Conservation (phyloP, 768 basidiomycete species). For the Floccularia luteovirens region DNA sequence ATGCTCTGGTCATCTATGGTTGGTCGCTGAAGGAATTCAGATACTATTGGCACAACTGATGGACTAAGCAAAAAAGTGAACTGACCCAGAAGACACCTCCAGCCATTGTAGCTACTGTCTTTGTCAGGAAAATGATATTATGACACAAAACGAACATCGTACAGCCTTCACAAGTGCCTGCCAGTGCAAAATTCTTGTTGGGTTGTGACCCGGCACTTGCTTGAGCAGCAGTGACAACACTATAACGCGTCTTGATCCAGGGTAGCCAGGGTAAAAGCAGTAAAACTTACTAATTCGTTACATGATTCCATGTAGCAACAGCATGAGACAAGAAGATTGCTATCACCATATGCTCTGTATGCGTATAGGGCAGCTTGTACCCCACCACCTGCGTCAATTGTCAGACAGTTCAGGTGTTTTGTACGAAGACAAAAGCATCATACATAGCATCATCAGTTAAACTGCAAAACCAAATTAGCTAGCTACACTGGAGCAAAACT, state of each 20-base stretch:
- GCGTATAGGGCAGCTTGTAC: constrained; percentile 43
- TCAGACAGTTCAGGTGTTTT: background rate
- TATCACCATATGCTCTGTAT: constrained; percentile 38
- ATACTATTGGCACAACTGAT: background rate
- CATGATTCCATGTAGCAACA: constrained; percentile 38
- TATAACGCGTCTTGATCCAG: constrained; percentile 8
- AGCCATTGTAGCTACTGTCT: constrained; percentile 33
- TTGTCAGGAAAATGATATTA: background rate
- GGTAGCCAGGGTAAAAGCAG: background rate
- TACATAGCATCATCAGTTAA: background rate
- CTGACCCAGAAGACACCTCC: constrained; percentile 50
- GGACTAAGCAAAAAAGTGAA: background rate
- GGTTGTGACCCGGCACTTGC: constrained; percentile 28
- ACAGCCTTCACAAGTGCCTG: constrained; percentile 37
- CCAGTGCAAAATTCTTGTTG: constrained; percentile 31
- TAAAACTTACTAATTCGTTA: constrained; percentile 33
- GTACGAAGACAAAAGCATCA: background rate
- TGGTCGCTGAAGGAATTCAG: constrained; percentile 26
- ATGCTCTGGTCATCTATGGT: constrained; percentile 30
- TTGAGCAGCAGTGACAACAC: constrained; percentile 33
- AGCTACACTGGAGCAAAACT: background rate
- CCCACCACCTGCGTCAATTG: constrained; percentile 35
- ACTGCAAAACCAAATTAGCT: background rate
- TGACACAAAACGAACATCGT: background rate
- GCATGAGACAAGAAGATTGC: constrained; percentile 33